Base-by-base conservation (phyloP, 352 stramenopile genomes). In the Thraustochytrium striatum region DNA sequence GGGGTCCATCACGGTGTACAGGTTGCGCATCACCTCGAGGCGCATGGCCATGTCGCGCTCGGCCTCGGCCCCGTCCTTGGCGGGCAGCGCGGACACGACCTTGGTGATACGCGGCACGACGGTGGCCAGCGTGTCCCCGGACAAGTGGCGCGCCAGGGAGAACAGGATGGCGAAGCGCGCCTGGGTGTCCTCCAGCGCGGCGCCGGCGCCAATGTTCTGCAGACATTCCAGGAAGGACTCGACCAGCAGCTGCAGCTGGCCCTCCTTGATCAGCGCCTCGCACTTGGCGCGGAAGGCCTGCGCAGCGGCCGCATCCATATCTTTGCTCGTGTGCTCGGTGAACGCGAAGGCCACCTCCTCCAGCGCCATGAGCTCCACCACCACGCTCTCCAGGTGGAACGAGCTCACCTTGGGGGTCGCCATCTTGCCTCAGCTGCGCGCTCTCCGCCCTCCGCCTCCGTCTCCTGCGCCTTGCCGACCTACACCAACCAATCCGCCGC, bases 1-100 rank as follows among this genome's bases (percentile, higher is more conserved):
- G 19, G 65, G 44, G 65, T 75, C 65, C 13, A 75, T 58, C 8
- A 75, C 52, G 19, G 65, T 75, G 65, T 75, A 75, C 13, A 75
- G 65, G 32, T 75, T 32, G 2, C 65, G 44, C 32, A 75, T 39
- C 43, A 75, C 65, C 32, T 39, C 44, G 41, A 75, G 65, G 35
- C 65, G 44, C 65, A 75, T 75, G 44, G 65, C 32, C 44, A 61
- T 30, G 52, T 75, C 65, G 16, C 25, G 16, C 16, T 21, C 8
- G 65, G 28, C 39, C 11, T 38, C 36, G 44, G 65, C 65, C n/a
- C 52, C 65, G 13, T 9, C 21, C 44, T 39, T 39, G 13, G n/a
- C 41, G 16, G 65, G 43, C 19, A 75, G 52, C 35, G 38, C 19
- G 30, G 68, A 11, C 43, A 75, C 65, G 5, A 38, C 8, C 19